Evolutionary conservation across 2,329 filamentous ascomycete genomes (phyloP), one percentile per base, ranked within the genome.

Genomic region (Neopestalotiopsis sp.): DNA sequence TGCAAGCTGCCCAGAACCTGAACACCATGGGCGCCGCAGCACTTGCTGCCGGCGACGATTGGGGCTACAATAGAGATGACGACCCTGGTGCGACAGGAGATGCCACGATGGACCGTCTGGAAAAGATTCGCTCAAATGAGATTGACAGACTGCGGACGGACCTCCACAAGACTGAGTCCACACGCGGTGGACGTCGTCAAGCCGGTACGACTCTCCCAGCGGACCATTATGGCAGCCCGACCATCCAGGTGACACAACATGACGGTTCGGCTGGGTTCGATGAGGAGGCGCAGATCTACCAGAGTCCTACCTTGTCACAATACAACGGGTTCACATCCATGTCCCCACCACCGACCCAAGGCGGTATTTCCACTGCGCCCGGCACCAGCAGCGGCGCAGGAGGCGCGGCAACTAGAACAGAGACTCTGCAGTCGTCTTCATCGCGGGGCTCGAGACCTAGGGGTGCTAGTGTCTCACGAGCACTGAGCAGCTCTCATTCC

Each of bases 1-100:
- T 81, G 70, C 76, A 80, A 28, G 86, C 86, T 30, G 81, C 81
- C 40, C 78, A 83, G 1, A 81, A 81, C 3, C 74, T 89, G 66
- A 88, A 84, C 75, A 74, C 79, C 0, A 74, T 81, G 17, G 76
- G 80, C 68, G 52, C 65, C 28, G 77, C 80, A 4, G 68, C 76
- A 4, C 68, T 65, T 38, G 78, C 78, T 20, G 78, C 77, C 4
- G 74, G 74, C n/a, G 81, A 82, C 7, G 80, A 80, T 40, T 83
- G 80, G 79, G 30, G 77, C 1, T 80, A 76, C 68, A 78, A 77
- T 64, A 76, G 74, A 17, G 79, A 83, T 64, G 81, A 83, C 28
- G 73, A 79, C 65, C 79, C 78, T 1, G 72, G 80, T 17, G 74
- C 70, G 30, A 74, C 76, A 30, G 77, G 76, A 6, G 75, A 77